Base-by-base conservation (phyloP, 805 yeast genomes). In the Nakazawaea ambrosiae region DNA sequence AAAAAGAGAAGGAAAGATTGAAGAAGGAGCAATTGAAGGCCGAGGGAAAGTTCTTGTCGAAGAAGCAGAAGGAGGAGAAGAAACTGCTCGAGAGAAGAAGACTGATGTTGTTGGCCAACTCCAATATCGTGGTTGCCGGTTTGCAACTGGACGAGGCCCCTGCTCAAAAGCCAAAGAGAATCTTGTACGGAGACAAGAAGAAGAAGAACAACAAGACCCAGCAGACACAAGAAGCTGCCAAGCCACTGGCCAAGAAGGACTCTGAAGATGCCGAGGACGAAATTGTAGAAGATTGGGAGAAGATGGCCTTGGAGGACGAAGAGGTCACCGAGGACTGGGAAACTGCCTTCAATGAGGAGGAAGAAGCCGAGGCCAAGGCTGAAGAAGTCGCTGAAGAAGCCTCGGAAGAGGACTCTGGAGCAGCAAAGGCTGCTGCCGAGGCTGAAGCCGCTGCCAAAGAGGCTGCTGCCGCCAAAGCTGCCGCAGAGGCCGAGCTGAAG, bases 1-100 rank as follows among this genome's bases (percentile, higher is more conserved):
- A 84, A 74, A 86, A 79, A 53, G 98, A 92, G 61, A 84, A 77
- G 57, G 97, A 90, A 53, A 82, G 73, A 63, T 72, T 73, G 42
- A 88, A 83, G 69, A 81, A 75, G 48, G 98, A 92, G 53, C 90
- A 86, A 64, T 76, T 92, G 58, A 86, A 85, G 64, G 92, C 96
- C 25, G 97, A 90, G 63, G 99, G 99, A 54, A 92, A 92, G 57
- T 78, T 81, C 39, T 65, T 92, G 55, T 84, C 96, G 42, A 92
- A 86, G 68, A 90, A 89, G 57, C 98, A 92, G 70, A 87, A 84
- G 63, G 96, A 88, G 61, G 95, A 88, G 58, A 84, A 85, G 65
- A 85, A 79, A 37, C 61, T 79, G 28, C 75, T 80, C 52, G 97
- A 90, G 55, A 83, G 84, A 57, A 87, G 97, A 66, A 83, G 94